Conservation (phyloP, 2,329 filamentous ascomycete species). For the Ceratocystis eucalypticola region DNA sequence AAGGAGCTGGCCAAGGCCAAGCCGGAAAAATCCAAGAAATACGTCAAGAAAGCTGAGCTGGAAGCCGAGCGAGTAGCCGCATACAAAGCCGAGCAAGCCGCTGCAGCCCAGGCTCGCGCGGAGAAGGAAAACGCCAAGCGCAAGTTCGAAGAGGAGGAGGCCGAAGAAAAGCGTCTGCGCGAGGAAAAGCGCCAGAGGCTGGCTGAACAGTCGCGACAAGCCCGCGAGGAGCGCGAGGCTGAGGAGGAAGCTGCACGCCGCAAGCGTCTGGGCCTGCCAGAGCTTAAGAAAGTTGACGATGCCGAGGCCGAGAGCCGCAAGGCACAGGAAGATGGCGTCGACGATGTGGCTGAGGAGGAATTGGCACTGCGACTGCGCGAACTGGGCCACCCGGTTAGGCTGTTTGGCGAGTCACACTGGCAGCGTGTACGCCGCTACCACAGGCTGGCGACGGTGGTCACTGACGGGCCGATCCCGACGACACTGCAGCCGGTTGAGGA, state of each 20-base stretch:
- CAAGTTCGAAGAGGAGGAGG: slow-evolving; percentile 76
- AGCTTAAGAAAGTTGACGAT: slow-evolving; percentile 35
- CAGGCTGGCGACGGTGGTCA: slow-evolving; percentile 48
- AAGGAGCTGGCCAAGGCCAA: slow-evolving; percentile 81
- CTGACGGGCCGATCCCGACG: slow-evolving; percentile 73
- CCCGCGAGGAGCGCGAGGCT: slow-evolving; percentile 58
- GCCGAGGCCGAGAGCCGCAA: slow-evolving; percentile 29
- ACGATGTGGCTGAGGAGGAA: slow-evolving; percentile 59
- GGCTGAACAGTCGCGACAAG: slow-evolving; percentile 62
- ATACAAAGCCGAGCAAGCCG: slow-evolving; percentile 71
- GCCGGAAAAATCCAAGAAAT: slow-evolving; percentile 49
- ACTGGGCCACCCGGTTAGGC: slow-evolving; percentile 54
- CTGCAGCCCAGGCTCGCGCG: slow-evolving; percentile 55
- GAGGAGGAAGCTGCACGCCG: slow-evolving; percentile 59
- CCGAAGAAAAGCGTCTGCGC: slow-evolving; percentile 50
- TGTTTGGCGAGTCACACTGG: slow-evolving; percentile 73
- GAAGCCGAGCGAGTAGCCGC: slow-evolving; percentile 69
- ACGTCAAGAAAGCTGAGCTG: slow-evolving; percentile 68
- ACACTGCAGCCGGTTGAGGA: slow-evolving; percentile 67
- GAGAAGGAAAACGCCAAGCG: slow-evolving; percentile 64
- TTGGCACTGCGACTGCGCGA: slow-evolving; percentile 54
- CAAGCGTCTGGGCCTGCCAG: slow-evolving; percentile 67
- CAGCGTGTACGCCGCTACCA: slow-evolving; percentile 58
- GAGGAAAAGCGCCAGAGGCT: slow-evolving; percentile 72
- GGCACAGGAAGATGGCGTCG: slow-evolving; percentile 28